Conservation (phyloP, 176 grass and related monocot species). For the Oropetium thomaeum region DNA sequence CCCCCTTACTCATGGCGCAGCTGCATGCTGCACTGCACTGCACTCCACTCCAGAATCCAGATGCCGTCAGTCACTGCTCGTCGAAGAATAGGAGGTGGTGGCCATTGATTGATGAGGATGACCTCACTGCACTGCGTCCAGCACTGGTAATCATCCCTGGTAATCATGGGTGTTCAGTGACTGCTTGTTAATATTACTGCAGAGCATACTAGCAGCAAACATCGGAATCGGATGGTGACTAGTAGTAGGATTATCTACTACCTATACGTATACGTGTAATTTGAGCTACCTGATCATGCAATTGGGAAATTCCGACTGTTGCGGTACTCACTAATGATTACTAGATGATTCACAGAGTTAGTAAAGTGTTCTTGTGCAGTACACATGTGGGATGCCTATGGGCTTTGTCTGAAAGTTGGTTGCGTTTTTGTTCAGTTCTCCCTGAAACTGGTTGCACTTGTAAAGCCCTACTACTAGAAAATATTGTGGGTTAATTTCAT, state of each 20-base stretch:
- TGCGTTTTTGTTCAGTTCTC: not conserved
- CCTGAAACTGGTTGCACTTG: not conserved
- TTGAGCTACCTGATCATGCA: not conserved
- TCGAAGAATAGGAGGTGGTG: not conserved
- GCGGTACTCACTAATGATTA: not conserved
- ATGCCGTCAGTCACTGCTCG: slow-evolving; percentile 5
- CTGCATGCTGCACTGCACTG: slow-evolving; percentile 15
- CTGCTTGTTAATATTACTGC: not conserved
- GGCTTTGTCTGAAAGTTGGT: not conserved
- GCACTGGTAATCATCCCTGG: not conserved
- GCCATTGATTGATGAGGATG: slow-evolving; percentile 1
- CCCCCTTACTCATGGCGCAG: not conserved
- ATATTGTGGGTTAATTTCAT: not conserved
- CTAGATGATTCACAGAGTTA: not conserved
- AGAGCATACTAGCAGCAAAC: not conserved
- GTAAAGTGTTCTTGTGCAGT: not conserved
- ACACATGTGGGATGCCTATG: not conserved
- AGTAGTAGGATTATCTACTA: too few relatives aligned
- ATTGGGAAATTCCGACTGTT: too few relatives aligned
- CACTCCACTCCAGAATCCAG: not conserved
- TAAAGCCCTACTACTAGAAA: slow-evolving; percentile 8
- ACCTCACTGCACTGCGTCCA: not conserved
- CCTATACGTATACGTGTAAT: not conserved
- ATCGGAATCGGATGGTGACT: not conserved
- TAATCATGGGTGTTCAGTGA: not conserved